phyloP scores from a whole-genome alignment of 2,329 filamentous ascomycete genomes.

The Pestalotiopsis sp. region DNA sequence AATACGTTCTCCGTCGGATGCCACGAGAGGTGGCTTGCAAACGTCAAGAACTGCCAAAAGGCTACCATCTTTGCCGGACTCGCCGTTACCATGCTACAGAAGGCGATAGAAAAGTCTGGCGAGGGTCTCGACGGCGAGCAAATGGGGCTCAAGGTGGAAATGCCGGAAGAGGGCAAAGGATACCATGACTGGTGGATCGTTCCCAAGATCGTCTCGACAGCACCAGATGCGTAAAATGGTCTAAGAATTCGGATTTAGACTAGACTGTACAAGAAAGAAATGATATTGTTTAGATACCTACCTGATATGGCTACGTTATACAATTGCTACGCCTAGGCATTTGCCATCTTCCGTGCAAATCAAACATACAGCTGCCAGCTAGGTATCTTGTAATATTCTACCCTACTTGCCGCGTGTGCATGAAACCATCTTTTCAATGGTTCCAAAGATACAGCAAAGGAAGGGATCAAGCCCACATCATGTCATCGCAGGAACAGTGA shows the following conservation, averaged over 20 bases:
- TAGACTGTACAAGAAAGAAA: constrained; percentile 12
- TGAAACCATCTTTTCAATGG: neutral
- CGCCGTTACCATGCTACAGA: constrained; percentile 62
- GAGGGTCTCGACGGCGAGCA: constrained; percentile 15
- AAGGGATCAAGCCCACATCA: neutral
- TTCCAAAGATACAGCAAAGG: neutral
- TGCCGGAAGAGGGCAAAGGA: constrained; percentile 54
- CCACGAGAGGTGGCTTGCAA: constrained; percentile 64
- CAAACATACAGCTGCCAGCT: neutral
- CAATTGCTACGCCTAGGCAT: neutral
- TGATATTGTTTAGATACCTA: neutral
- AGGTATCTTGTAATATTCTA: neutral
- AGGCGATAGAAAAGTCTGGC: constrained; percentile 45
- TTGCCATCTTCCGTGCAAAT: neutral
- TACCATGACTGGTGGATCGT: constrained; percentile 71
- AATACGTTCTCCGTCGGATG: constrained; percentile 60
- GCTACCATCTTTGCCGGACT: constrained; percentile 74
- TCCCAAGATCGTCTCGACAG: constrained; percentile 45
- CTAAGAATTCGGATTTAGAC: neutral
- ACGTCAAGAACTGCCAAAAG: constrained; percentile 63
- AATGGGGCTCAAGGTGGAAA: constrained; percentile 49
- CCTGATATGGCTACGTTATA: neutral
- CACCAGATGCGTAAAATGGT: neutral
- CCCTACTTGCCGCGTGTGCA: neutral
- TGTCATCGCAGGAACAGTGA: neutral